Conservation (phyloP, 2,329 filamentous ascomycete species). For the Penicillium sp. region DNA sequence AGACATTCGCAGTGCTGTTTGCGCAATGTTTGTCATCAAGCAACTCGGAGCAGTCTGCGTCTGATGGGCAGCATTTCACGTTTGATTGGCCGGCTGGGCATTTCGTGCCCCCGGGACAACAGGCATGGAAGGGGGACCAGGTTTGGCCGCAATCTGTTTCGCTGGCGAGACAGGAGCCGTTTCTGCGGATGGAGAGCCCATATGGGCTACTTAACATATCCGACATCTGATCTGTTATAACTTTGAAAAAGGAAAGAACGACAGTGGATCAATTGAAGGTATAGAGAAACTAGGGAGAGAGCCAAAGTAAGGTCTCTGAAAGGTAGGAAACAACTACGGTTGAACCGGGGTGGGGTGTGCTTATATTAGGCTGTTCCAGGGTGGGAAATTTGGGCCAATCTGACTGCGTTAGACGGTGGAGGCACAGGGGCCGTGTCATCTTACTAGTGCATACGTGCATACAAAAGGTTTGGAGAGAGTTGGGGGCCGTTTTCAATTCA, state of each 20-base stretch:
- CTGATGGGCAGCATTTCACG: conserved; percentile 19
- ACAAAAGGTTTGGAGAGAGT: not conserved
- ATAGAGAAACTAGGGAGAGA: not conserved
- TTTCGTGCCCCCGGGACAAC: conserved; percentile 17
- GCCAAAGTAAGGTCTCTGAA: not conserved
- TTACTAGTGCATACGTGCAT: not conserved
- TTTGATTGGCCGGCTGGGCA: conserved; percentile 15
- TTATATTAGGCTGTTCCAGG: not conserved
- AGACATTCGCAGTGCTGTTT: conserved; percentile 22
- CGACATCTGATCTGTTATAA: not conserved
- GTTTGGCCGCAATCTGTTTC: conserved; percentile 22
- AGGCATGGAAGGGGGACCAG: conserved; percentile 19
- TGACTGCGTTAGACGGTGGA: no score
- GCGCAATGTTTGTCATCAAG: conserved; percentile 21
- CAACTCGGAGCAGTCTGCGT: conserved; percentile 15
- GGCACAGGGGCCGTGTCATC: not conserved
- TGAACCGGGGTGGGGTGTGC: not conserved
- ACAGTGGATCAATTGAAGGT: not conserved
- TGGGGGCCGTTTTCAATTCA: not conserved
- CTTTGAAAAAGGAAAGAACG: no score
- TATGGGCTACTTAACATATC: conserved; percentile 4
- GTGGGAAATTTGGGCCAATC: not conserved
- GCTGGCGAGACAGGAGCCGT: conserved; percentile 15
- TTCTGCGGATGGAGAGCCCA: conserved; percentile 19
- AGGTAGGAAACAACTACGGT: not conserved